Evolutionary conservation across 148 eudicot genomes (phyloP).

Genomic region (Talinum fruticosum): DNA sequence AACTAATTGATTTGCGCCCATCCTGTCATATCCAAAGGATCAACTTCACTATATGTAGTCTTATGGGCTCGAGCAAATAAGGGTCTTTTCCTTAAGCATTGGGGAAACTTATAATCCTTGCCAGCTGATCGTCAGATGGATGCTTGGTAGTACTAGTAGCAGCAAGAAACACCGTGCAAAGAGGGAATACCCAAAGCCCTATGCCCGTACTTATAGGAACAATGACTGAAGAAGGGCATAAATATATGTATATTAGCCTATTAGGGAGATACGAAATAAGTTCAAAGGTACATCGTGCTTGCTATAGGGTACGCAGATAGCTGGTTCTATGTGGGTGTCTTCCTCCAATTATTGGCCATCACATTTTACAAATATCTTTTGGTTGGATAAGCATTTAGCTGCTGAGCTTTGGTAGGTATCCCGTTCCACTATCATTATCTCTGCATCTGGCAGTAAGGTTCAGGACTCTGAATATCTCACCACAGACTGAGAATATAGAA

Average conservation of each 20-base stretch:
- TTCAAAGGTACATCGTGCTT: not conserved
- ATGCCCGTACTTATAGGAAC: not conserved
- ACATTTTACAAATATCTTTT: not conserved
- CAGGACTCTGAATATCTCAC: not conserved
- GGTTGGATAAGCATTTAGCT: slow-evolving; percentile 8
- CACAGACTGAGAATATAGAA: not conserved
- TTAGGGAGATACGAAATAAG: not conserved
- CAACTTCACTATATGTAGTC: not conserved
- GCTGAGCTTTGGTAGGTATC: not conserved
- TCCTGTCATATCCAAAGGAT: not conserved
- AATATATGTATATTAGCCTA: not conserved
- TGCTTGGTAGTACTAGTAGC: not conserved
- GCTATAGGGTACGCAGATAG: not conserved
- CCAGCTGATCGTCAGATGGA: not conserved
- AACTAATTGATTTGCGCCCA: not conserved
- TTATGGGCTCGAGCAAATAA: not conserved
- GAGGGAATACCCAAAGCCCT: not conserved
- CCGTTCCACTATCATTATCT: slow-evolving; percentile 4
- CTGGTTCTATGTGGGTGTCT: slow-evolving; percentile 1
- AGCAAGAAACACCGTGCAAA: slow-evolving; percentile 6
- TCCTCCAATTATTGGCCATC: slow-evolving; percentile 3
- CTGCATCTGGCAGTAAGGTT: not conserved
- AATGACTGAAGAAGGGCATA: not conserved
- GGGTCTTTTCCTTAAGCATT: not conserved
- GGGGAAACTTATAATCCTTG: not conserved